Percentiles rank a stretch among this genome's conserved stretches.
These are phyloP conservation scores for Acmispon strigosus DNA, from an alignment of 306 rosid genomes.

Conservation along the genomic window DNA sequence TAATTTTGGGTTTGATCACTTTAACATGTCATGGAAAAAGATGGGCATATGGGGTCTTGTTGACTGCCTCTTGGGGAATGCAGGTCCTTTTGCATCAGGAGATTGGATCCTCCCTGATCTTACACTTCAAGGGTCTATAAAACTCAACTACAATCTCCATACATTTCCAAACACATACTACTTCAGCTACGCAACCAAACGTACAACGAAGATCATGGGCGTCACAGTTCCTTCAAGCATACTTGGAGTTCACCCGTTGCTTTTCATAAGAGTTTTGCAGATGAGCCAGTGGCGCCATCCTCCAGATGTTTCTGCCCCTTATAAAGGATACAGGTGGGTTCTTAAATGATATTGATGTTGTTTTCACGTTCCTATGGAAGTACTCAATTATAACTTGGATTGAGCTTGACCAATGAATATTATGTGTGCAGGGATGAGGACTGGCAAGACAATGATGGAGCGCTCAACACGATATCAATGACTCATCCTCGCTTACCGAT, in stretches of 20 bases:
- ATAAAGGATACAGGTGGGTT: constrained; percentile 83
- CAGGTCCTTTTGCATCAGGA: constrained; percentile 85
- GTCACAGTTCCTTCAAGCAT: constrained; percentile 78
- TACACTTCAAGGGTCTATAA: constrained; percentile 85
- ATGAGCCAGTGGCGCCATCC: constrained; percentile 96
- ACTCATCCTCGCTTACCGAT: constrained; percentile 82
- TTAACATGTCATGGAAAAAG: constrained; percentile 73
- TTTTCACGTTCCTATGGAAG: neutral
- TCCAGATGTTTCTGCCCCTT: constrained; percentile 71
- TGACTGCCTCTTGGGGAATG: constrained; percentile 67
- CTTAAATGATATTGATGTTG: neutral
- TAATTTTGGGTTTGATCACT: constrained; percentile 94
- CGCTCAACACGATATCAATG: constrained; percentile 91
- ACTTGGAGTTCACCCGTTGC: constrained; percentile 72
- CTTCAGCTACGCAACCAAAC: constrained; percentile 92
- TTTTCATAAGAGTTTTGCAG: constrained; percentile 80
- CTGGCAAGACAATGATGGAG: constrained; percentile 98
- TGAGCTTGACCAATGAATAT: neutral
- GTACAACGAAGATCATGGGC: constrained; percentile 70
- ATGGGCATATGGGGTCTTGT: constrained; percentile 75
- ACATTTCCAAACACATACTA: constrained; percentile 87
- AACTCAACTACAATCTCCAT: constrained; percentile 42
- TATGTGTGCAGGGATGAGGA: constrained; percentile 78
- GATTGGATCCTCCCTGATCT: constrained; percentile 99
- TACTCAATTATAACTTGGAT: neutral